phyloP scores from a whole-genome alignment of 192 early-diverging fungal genomes.

The Coemansia sp. region DNA sequence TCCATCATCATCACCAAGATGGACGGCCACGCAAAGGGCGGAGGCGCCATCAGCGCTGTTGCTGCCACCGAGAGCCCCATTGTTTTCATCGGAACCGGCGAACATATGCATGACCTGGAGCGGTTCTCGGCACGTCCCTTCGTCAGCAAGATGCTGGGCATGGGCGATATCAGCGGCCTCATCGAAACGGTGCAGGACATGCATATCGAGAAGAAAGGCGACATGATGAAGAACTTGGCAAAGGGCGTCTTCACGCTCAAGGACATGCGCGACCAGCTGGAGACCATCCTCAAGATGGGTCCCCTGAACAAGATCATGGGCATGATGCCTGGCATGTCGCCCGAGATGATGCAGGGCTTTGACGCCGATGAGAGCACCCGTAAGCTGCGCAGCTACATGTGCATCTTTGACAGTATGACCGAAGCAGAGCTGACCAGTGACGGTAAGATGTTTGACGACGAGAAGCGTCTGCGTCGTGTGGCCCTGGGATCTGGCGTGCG shows the following conservation, averaged over 20 bases:
- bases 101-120: constrained; percentile 95
- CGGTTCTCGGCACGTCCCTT: constrained; percentile 85
- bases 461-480: constrained; percentile 76
- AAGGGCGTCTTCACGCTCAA: constrained; percentile 86
- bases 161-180: constrained; percentile 88
- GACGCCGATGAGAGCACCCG: constrained; percentile 63
- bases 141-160: constrained; percentile 91
- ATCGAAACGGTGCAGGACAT: constrained; percentile 88
- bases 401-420: constrained; percentile 96
- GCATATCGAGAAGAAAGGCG: constrained; percentile 82
- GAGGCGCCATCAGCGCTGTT: constrained; percentile 97
- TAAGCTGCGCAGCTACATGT: constrained; percentile 72
- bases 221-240: constrained; percentile 87
- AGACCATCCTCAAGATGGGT: constrained; percentile 86
- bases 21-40: constrained; percentile 98
- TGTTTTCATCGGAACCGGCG: constrained; percentile 95
- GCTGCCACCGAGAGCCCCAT: constrained; percentile 93
- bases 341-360: constrained; percentile 61
- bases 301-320: constrained; percentile 90
- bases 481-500: constrained; percentile 84
- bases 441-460: constrained; percentile 74
- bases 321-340: constrained; percentile 76
- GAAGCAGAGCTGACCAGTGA: constrained; percentile 86
- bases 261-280: constrained; percentile 93
- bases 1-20: constrained; percentile 98